Evolutionary conservation across 192 early-diverging fungal species (phyloP).

Genomic region (Pilaira anomala): DNA sequence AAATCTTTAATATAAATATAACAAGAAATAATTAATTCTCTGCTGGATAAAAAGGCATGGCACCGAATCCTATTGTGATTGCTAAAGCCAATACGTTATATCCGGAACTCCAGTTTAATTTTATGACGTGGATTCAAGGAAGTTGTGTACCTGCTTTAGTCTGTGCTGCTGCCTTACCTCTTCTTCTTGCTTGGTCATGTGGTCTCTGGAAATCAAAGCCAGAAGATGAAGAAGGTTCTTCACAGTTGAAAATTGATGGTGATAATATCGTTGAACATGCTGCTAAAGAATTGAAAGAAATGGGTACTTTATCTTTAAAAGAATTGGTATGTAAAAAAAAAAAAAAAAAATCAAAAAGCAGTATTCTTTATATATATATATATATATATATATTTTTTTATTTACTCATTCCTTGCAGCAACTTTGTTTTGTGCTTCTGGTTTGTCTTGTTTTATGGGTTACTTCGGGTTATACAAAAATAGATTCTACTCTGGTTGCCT

Average conservation of each 20-base stretch:
- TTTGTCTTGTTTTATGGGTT: constrained; percentile 61
- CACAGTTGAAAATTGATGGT: constrained; percentile 8
- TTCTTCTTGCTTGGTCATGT: constrained; percentile 25
- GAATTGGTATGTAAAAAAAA: constrained; percentile 13
- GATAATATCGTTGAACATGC: constrained; percentile 13
- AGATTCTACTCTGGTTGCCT: constrained; percentile 67
- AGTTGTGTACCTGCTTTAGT: constrained; percentile 51
- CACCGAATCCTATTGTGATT: constrained; percentile 69
- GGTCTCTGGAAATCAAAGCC: background rate
- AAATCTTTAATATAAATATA: background rate
- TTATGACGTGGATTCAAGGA: constrained; percentile 59
- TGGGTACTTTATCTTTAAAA: constrained; percentile 23
- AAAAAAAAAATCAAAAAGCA: no score
- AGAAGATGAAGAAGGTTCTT: background rate
- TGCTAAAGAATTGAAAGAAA: constrained; percentile 6
- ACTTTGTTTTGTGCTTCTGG: constrained; percentile 50
- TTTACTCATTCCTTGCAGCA: constrained; percentile 19
- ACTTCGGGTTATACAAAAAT: constrained; percentile 55
- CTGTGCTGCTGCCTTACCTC: constrained; percentile 14
- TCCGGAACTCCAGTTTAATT: constrained; percentile 60
- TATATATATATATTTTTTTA: background rate
- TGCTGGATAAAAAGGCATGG: constrained; percentile 45
- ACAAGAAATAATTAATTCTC: background rate
- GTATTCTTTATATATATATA: no score
- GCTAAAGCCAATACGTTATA: constrained; percentile 57